Conservation (phyloP, 192 early-diverging fungal species). For the Lobosporangium transversale region DNA sequence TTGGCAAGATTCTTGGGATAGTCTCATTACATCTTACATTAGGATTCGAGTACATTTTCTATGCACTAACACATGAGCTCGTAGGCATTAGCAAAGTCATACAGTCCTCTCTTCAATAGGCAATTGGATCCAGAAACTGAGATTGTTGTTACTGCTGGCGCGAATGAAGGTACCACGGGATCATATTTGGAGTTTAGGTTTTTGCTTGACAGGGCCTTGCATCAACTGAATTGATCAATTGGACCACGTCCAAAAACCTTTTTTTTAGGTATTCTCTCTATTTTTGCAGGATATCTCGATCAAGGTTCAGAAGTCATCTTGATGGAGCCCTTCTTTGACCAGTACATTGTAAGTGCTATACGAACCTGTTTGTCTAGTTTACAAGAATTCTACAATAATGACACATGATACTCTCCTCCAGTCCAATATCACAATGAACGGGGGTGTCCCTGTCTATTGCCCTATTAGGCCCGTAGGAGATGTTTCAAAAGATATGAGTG, state of each 20-base stretch:
- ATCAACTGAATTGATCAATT: no score
- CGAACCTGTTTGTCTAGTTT: neutral
- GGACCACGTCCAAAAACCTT: no score
- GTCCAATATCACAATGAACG: conserved; percentile 85
- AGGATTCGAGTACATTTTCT: no score
- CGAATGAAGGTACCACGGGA: conserved; percentile 74
- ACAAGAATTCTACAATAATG: no score
- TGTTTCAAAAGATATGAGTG: conserved; percentile 64
- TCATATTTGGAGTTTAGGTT: no score
- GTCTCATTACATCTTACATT: no score
- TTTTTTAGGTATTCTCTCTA: conserved; percentile 71
- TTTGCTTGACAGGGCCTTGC: no score
- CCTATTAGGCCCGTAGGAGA: conserved; percentile 71
- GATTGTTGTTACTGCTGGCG: conserved; percentile 90
- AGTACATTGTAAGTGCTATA: conserved; percentile 75
- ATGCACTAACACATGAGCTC: neutral
- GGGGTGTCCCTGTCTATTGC: conserved; percentile 87
- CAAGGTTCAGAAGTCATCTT: conserved; percentile 88
- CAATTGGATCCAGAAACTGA: conserved; percentile 80
- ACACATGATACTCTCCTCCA: conserved; percentile 24
- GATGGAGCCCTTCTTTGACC: conserved; percentile 97
- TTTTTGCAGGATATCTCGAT: conserved; percentile 85
- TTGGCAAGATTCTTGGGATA: no score
- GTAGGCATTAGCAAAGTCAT: conserved; percentile 81
- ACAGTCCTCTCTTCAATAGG: conserved; percentile 73